phyloP scores from a whole-genome alignment of 2,329 filamentous ascomycete genomes.

The Fusarium succisae region DNA sequence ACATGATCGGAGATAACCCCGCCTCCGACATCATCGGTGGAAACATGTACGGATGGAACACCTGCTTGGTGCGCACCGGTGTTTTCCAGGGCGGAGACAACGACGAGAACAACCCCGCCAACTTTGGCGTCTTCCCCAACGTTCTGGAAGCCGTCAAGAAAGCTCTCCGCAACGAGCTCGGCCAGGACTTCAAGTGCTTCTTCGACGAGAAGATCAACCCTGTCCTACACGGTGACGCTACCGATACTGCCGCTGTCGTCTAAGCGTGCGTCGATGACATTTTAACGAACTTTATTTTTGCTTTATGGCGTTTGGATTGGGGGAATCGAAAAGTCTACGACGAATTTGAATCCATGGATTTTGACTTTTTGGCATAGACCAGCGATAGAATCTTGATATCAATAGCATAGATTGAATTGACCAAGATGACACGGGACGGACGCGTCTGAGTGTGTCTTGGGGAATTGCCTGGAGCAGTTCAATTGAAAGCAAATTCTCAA shows the following conservation, averaged over 20 bases:
- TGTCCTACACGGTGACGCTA: constrained; percentile 58
- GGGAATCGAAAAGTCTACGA: constrained; percentile 22
- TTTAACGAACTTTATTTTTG: constrained; percentile 8
- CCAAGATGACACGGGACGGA: not conserved
- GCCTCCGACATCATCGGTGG: constrained; percentile 61
- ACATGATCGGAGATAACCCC: constrained; percentile 89
- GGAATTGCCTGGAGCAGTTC: constrained; percentile 34
- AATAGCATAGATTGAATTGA: constrained; percentile 33
- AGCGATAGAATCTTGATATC: constrained; percentile 40
- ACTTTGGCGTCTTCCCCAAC: constrained; percentile 78
- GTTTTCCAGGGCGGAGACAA: constrained; percentile 82
- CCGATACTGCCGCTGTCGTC: constrained; percentile 36
- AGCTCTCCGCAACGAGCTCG: constrained; percentile 74
- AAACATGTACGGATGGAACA: constrained; percentile 87
- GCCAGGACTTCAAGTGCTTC: constrained; percentile 77
- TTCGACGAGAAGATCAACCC: constrained; percentile 79
- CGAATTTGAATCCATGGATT: constrained; percentile 21
- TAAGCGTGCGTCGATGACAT: constrained; percentile 1
- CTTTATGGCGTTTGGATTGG: constrained; percentile 26
- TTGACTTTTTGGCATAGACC: constrained; percentile 33
- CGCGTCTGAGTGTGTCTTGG: not conserved
- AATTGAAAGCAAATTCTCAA: constrained; percentile 36
- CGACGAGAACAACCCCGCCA: constrained; percentile 79
- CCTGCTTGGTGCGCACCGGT: constrained; percentile 79
- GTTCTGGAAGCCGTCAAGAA: constrained; percentile 73